Base-by-base conservation (phyloP, 2,329 filamentous ascomycete genomes). In the Sphaceloma murrayae region DNA sequence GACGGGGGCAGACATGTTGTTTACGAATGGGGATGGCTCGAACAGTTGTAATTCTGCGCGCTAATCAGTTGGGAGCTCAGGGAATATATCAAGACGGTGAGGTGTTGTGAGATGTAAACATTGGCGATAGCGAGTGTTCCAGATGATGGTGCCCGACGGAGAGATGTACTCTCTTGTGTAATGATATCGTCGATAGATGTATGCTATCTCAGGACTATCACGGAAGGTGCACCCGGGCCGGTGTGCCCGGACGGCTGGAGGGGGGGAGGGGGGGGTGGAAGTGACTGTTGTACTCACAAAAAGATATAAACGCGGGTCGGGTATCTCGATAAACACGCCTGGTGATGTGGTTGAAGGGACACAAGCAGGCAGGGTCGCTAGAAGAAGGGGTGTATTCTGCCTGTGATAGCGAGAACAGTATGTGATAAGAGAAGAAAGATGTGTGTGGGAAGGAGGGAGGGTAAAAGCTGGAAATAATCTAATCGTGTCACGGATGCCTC, bases 1-100 rank as follows among this genome's bases (percentile, higher is more conserved):
- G 34, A 36, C 34, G 9, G 24, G 43, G 34, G 24, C 43, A 45
- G 42, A 45, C 42, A 45, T 45, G 22, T 18, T 45, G 42, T 45
- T 22, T 32, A 43, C 42, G 30, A 45, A 45, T 34, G 30, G 31
- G 42, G 40, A 30, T 45, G 36, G 34, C 42, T 45, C 32, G 31
- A 45, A 29, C 30, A 14, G 42, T 19, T 26, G 29, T 45, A 34
- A 45, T 43, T 32, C 40, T 43, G 29, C 17, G 27, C 30, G 40
- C 17, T 2, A 32, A 43, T 32, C 30, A 43, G 40, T 43, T 18
- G 16, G 17, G 16, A 40, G 36, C 36, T 40, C 36, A 40, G 36
- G 36, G 18, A 27, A 11, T 27, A n/a, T n/a, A 11, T 27, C 11
- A 27, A 6, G 24, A 11, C 24, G 24, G 11, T 11, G 24, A 27